Percentiles rank a stretch among this genome's conserved stretches.
Conservation (phyloP, 768 basidiomycete genomes). For the Sutorius australiensis region DNA sequence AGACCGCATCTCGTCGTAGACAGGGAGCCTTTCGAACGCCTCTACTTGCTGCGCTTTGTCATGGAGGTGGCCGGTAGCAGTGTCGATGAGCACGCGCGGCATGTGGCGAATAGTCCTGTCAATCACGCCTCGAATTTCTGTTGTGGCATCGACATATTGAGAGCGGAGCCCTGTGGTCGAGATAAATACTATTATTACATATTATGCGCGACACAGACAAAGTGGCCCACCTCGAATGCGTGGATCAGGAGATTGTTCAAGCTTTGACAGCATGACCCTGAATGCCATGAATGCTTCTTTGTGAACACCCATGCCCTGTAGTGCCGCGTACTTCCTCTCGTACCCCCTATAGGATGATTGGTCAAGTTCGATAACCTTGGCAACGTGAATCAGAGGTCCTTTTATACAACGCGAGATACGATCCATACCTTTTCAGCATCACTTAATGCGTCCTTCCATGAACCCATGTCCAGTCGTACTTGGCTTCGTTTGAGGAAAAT, state of each 20-base stretch:
- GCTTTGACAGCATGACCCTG: neutral
- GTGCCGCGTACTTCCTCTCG: neutral
- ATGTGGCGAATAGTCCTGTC: neutral
- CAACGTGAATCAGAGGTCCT: neutral
- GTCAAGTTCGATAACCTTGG: slow-evolving; percentile 7
- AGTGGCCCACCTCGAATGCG: neutral
- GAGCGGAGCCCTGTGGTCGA: neutral
- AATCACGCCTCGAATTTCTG: neutral
- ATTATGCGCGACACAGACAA: neutral
- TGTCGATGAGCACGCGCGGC: slow-evolving; percentile 9
- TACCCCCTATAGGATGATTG: neutral
- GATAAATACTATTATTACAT: neutral
- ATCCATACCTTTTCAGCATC: slow-evolving; percentile 7
- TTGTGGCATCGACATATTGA: slow-evolving; percentile 1
- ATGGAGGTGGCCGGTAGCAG: slow-evolving; percentile 1
- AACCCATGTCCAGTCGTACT: neutral
- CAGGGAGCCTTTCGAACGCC: slow-evolving; percentile 3
- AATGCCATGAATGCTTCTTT: neutral
- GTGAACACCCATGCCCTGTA: neutral
- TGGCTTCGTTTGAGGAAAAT: slow-evolving; percentile 5
- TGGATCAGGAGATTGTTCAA: neutral
- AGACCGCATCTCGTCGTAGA: slow-evolving; percentile 1
- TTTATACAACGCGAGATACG: too few species aligned
- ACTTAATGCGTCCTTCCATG: neutral
- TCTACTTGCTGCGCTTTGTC: slow-evolving; percentile 9